Percentiles rank a stretch among this genome's conserved stretches.
phyloP scores from a whole-genome alignment of 2,329 filamentous ascomycete species.

The Ophiostoma triangulosporum region DNA sequence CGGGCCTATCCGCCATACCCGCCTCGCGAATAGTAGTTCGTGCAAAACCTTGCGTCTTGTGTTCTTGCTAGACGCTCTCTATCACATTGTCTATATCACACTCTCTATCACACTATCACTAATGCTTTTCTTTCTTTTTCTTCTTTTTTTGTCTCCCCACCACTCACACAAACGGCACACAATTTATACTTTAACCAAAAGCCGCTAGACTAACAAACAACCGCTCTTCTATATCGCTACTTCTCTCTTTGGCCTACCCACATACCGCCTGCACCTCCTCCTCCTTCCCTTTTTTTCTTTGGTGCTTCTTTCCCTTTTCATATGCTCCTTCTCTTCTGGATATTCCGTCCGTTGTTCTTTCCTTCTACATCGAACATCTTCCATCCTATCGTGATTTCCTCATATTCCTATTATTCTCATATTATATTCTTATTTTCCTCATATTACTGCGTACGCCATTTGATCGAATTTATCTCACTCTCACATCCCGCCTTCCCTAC shows the following conservation, averaged over 20 bases:
- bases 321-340: background rate
- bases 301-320: background rate
- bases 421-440: background rate
- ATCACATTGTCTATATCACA: background rate
- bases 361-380: too few relatives aligned
- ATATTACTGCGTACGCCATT: background rate
- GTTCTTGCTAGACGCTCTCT: slow-evolving; percentile 1
- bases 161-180: background rate
- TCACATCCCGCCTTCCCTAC: background rate
- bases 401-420: background rate
- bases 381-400: background rate
- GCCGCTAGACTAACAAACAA: background rate
- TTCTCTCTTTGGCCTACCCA: background rate
- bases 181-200: background rate
- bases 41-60: slow-evolving; percentile 4
- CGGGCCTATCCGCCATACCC: slow-evolving; percentile 11
- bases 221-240: slow-evolving; percentile 5
- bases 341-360: background rate
- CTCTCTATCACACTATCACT: background rate
- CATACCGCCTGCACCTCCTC: background rate
- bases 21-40: background rate
- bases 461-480: too few relatives aligned
- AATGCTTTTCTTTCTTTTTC: background rate
- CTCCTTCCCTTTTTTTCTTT: slow-evolving; percentile 1
- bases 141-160: slow-evolving; percentile 4